A percentile compares a stretch with the other conserved stretches of the same genome.
phyloP scores from a whole-genome alignment of 2,329 filamentous ascomycete species.

The Aphanoascus verrucosus region DNA sequence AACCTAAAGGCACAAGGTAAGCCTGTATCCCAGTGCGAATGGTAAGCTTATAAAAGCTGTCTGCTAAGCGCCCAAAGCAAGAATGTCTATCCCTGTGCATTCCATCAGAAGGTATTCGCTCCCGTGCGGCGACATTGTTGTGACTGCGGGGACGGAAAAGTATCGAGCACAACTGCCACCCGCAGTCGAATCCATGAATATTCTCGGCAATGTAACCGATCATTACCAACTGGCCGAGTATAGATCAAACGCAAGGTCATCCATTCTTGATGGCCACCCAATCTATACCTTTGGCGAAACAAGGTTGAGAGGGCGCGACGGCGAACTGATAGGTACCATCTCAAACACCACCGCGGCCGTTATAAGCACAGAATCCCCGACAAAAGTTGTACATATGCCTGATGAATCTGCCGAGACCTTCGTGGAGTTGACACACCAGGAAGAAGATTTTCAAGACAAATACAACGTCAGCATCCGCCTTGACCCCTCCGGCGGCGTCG shows the following conservation, averaged over 20 bases:
- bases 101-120: neutral
- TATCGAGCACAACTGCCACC: slow-evolving; percentile 13
- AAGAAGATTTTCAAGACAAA: slow-evolving; percentile 8
- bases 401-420: slow-evolving; percentile 8
- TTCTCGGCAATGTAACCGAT: slow-evolving; percentile 9
- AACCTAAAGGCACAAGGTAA: neutral
- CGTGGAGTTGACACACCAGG: slow-evolving; percentile 10
- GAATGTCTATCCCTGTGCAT: neutral
- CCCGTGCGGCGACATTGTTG: slow-evolving; percentile 11
- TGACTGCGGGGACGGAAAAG: slow-evolving; percentile 11
- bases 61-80: neutral
- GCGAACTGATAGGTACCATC: neutral
- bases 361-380: slow-evolving; percentile 2
- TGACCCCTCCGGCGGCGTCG: slow-evolving; percentile 10
- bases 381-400: slow-evolving; percentile 5
- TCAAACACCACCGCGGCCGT: slow-evolving; percentile 10
- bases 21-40: neutral
- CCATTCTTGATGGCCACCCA: slow-evolving; percentile 3
- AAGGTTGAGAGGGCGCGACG: neutral
- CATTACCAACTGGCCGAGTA: slow-evolving; percentile 3
- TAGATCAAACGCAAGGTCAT: slow-evolving; percentile 10
- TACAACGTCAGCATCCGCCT: slow-evolving; percentile 5
- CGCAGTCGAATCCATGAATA: neutral
- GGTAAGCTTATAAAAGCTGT: neutral
- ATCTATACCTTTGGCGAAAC: slow-evolving; percentile 13